A percentile compares a stretch with the other conserved stretches of the same genome.
These are phyloP conservation scores for Rhamnella rubrinervis DNA, from an alignment of 331 rosid species.

Conservation along the genomic window DNA sequence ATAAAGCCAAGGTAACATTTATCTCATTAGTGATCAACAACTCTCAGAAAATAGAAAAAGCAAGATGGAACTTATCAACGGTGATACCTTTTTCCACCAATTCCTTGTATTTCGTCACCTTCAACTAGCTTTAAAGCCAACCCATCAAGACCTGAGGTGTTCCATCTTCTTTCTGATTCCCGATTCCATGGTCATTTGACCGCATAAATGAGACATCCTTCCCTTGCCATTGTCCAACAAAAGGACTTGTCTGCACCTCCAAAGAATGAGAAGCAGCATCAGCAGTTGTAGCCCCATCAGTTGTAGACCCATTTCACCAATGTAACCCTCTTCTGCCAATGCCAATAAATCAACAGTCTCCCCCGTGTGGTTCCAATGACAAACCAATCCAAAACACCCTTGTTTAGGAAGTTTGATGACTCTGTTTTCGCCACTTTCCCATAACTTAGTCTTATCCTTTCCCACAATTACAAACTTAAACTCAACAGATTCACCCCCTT, in stretches of 20 bases:
- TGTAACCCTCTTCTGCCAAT: conserved; percentile 26
- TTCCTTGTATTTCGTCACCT: conserved; percentile 81
- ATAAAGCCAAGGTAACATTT: neutral
- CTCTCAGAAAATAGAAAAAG: neutral
- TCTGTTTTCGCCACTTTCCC: conserved; percentile 85
- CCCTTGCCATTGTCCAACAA: conserved; percentile 96
- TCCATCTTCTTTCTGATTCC: conserved; percentile 59
- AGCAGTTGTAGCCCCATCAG: conserved; percentile 26
- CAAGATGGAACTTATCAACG: neutral
- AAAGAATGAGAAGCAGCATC: conserved; percentile 23
- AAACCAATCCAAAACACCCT: conserved; percentile 55
- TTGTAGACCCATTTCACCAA: too few species aligned
- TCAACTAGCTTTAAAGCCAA: conserved; percentile 74
- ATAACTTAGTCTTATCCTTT: conserved; percentile 36
- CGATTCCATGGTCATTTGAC: conserved; percentile 58
- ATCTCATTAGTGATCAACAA: neutral
- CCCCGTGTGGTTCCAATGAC: conserved; percentile 58
- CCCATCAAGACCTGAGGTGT: conserved; percentile 75
- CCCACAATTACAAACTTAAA: conserved; percentile 56
- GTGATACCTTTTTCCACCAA: conserved; percentile 87
- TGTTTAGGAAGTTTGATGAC: conserved; percentile 48
- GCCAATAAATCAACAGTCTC: conserved; percentile 48
- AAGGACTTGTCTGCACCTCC: conserved; percentile 62
- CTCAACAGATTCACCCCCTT: conserved; percentile 42
- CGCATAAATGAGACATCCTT: conserved; percentile 63